These are phyloP conservation scores for Globisporangium lucens DNA, from an alignment of 352 stramenopile species.

Conservation along the genomic window DNA sequence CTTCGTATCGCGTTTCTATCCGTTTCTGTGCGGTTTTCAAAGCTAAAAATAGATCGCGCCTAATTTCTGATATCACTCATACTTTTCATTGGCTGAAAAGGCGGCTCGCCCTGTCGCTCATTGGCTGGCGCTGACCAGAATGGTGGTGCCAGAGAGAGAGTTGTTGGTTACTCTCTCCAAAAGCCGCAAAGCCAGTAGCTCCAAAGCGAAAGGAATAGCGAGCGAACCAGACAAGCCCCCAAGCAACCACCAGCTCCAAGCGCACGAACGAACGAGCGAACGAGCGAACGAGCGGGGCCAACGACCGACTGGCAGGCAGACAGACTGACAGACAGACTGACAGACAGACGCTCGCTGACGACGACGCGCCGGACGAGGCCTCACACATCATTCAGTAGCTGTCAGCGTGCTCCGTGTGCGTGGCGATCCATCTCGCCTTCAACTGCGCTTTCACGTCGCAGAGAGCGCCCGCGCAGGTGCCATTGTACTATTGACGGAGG, in stretches of 20 bases:
- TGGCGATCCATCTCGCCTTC: background rate
- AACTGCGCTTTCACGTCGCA: background rate
- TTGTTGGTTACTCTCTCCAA: conserved; percentile 1
- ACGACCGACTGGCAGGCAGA: background rate
- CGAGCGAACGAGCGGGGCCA: background rate
- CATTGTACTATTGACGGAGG: background rate
- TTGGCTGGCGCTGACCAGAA: background rate
- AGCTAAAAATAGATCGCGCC: conserved; percentile 7
- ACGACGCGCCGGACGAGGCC: background rate
- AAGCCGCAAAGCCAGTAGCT: conserved; percentile 1
- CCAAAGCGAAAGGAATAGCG: background rate
- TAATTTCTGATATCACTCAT: background rate
- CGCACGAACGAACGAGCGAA: background rate
- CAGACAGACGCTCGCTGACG: background rate
- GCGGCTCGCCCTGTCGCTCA: background rate
- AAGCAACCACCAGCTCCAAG: background rate
- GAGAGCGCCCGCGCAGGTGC: background rate
- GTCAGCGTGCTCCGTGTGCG: background rate
- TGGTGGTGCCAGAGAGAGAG: background rate
- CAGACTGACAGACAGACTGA: background rate
- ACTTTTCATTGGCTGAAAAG: background rate
- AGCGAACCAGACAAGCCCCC: background rate
- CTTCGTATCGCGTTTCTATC: conserved; percentile 8
- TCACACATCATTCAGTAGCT: background rate
- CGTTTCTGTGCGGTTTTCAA: background rate